Base-by-base conservation (phyloP, 1,139 yeast genomes). In the Pichia cactophila region DNA sequence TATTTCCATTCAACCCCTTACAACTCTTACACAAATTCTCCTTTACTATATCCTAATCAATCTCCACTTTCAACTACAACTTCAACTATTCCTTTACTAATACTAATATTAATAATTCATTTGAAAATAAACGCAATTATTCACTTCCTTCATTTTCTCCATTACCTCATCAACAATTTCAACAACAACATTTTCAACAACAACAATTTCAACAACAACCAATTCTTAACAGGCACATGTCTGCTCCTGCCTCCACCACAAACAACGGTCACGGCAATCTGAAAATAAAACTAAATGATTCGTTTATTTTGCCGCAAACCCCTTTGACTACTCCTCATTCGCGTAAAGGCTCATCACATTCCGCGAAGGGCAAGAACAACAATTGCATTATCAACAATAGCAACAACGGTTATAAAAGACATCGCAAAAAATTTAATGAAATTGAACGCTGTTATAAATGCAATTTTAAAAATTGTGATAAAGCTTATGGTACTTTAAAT, bases 401-500 rank as follows among this genome's bases (percentile, higher is more conserved):
- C 5, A 23, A 23, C 5, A 23, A 23, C 23, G 31, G 35, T 26
- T 64, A 63, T 48, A 74, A 72, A 55, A 68, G 90, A 41, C 82
- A 83, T 49, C 72, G 94, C 56, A 72, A 90, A 52, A 71, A 83
- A 43, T 83, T 81, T 58, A 80, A 81, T 58, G 90, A 85, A 62
- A 83, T 85, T 59, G 80, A 80, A 48, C 71, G 94, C 43, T 68
- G 81, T 42, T 85, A 83, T 65, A 70, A 68, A 44, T 85, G 94
- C 62, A 75, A 75, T 45, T 80, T 60, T 58, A 74, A 76, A 11
- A 78, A 77, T 2, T 85, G 94, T 60, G 69, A 74, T 41, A 85
- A 85, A 65, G 80, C 84, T 46, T 85, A 85, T 62, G 94, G 94
- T 2, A 81, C 88, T 26, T 69, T 85, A 46, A 85, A 85, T 64